Base-by-base conservation (phyloP, 2,329 filamentous ascomycete species). In the Tympanopsis confertula region DNA sequence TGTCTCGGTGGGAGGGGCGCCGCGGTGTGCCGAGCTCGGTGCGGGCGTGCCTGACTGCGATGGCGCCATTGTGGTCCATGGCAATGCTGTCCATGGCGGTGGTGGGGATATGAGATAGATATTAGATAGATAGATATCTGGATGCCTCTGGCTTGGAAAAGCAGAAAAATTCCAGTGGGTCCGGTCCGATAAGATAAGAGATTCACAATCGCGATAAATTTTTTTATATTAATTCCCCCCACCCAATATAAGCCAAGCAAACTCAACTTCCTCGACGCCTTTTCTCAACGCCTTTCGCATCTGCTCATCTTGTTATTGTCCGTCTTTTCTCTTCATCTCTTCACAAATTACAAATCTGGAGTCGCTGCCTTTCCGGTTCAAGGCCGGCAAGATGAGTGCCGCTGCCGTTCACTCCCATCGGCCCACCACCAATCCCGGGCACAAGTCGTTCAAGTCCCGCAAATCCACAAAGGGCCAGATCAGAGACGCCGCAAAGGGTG, bases 381-480 rank as follows among this genome's bases (percentile, higher is more conserved):
- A 93, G 69, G 84, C 82, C 58, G 70, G 69, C 61, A 83, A 73
- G 50, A 91, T 91, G 85, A 78, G 84, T 54, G 73, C 77, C 61
- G 68, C 71, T 42, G 70, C 74, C 53, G 63, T 66, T 48, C 86
- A 96, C 61, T 89, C 89, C 55, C 91, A 98, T 61, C 76, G 89
- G 58, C 85, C 85, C 53, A 95, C 88, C 41, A 94, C 87, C 38
- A 98, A 96, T 69, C 68, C 77, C 51, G 65, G 73, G 46, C 79
- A 94, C 63, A 98, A 98, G 68, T 59, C 81, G 19, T 98, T 88
- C 71, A 98, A 98, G 64, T 87, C 86, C 41, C 80, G 80, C 56
- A 88, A 94, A 66, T 76, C 88, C 29, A 86, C 85, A 44, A 96
- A 96, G 61, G 79, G 86, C 52, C 74, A 86, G 41, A 61, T 95